Evolutionary conservation across 1,284 basidiomycete genomes (phyloP), one percentile per base, ranked within the genome.

Genomic region (Trametes pubescens): DNA sequence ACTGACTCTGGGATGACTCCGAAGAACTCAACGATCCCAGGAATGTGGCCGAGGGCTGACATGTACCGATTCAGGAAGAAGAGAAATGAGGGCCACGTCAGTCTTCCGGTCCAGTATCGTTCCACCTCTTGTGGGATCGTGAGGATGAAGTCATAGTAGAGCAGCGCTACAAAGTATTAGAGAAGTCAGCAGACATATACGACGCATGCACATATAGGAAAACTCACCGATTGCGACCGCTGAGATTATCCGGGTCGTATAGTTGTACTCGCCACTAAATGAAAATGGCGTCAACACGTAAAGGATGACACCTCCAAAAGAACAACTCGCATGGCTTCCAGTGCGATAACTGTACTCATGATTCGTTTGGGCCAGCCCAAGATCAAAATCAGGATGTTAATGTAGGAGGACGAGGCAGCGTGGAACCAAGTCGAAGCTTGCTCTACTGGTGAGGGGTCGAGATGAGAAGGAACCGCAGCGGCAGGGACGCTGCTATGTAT

Each of bases 71-170:
- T 38, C 24, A 61, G 38, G 65, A 61, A 56, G 61, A 56, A 44
- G 53, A 70, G 58, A 65, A 67, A 37, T 0, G 43, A 57, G 6
- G 58, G 29, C 24, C 18, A 38, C 4, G 46, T 46, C 21, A 52
- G 38, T 16, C n/a, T 49, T 14, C 26, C 22, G 2, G 14, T 43
- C 59, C 60, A 60, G 40, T 58, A 66, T 6, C 48, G 48, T 40
- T 49, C 68, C 62, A 77, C 53, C 67, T 76, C 59, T 49, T 75
- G 32, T 70, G 75, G n/a, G 67, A 69, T 4, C 64, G 75, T 35
- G 75, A 77, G 74, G 16, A 62, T 21, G 35, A 57, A 62, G 46
- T 62, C 61, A 29, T 58, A 62, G 43, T 53, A 62, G 10, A 61
- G 14, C 16, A 53, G 21, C 37, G 21, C 43, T 61, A 11, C 9